Base-by-base conservation (phyloP, 306 rosid species). In the Canavalia ensiformis region DNA sequence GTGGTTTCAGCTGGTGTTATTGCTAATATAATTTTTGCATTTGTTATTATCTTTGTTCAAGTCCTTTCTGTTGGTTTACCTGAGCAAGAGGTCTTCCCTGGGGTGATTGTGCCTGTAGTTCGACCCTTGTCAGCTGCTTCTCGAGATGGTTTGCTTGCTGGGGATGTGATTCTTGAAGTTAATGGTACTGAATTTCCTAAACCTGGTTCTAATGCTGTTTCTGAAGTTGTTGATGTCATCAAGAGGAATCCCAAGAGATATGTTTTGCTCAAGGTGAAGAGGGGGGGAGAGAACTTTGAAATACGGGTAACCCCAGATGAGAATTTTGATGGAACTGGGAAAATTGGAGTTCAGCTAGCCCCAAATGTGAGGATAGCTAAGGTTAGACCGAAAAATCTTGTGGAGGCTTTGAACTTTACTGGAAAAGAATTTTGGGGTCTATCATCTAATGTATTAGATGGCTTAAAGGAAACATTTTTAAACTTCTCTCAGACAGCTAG, bases 1-100 rank as follows among this genome's bases (percentile, higher is more conserved):
- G 99, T 96, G 60, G 92, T 96, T 85, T 96, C 98, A 49, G 97
- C 99, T 80, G 99, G 99, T 86, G 99, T 96, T 50, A 18, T 96
- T 83, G 99, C 99, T 81, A 96, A 96, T 82, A 78, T 94, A 30
- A 72, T 96, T 64, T 96, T 96, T 76, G 99, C 99, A 6, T 83
- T 89, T 35, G 65, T 81, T 31, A 93, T 93, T n/a, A 92, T 96
- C 84, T 90, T 96, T 82, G 89, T 88, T 66, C 98, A 96, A 93
- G 91, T 96, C 31, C 76, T 90, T 30, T 86, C 94, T 9, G 98
- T 96, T 84, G 99, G 99, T 78, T 89, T 96, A 86, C 99, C 98
- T 31, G 94, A 88, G 51, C 91, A 91, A 92, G 99, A 96, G 84
- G 86, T 87, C 31, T 93, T 85, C 74, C 98, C 99, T 55, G 98